Base-by-base conservation (phyloP, 441 rosid genomes). In the Adansonia gregorii region DNA sequence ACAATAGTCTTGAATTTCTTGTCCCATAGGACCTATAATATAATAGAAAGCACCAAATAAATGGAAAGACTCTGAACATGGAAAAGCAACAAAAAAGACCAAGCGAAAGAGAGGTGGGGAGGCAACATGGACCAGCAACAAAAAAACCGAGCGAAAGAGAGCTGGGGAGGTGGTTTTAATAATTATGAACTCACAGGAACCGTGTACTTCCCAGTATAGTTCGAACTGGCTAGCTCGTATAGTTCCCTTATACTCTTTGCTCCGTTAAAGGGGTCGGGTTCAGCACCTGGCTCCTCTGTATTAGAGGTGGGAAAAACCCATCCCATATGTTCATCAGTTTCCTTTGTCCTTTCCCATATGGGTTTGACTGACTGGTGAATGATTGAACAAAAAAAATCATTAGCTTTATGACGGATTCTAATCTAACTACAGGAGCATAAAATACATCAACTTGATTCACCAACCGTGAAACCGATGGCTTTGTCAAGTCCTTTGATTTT, bases 1-100 rank as follows among this genome's bases (percentile, higher is more conserved):
- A 92, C 98, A 64, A 92, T 87, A 14, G 92, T 93, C 84, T 93
- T 95, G 75, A 91, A 87, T 84, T 92, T 95, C 93, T 92, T 93
- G 86, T 95, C 98, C 98, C 98, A 95, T 3, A 95, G 84, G 56
- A 93, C 90, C 97, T 94, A 63, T 20, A 54, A 86, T 12, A 1
- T 61, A 77, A 63, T 63, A 15, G 80, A 61, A 80, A 7, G n/a
- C 64, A 48, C 48, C 58, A 58, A 15, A 41, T 12, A 17, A 56
- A 20, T 41, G 20, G 52, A 63, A 65, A 81, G 55, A 71, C 31
- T 24, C 71, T 19, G 78, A 22, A 80, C 75, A 78, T 6, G 31
- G 11, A 45, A 63, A 71, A 74, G 31, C 14, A 63, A 68, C 0
- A 0, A 64, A 4, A 70, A 31, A 54, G n/a, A 35, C 39, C 39